Evolutionary conservation across 768 basidiomycete species (phyloP), one percentile per base, ranked within the genome.

Genomic region (Lyophyllum decastes): DNA sequence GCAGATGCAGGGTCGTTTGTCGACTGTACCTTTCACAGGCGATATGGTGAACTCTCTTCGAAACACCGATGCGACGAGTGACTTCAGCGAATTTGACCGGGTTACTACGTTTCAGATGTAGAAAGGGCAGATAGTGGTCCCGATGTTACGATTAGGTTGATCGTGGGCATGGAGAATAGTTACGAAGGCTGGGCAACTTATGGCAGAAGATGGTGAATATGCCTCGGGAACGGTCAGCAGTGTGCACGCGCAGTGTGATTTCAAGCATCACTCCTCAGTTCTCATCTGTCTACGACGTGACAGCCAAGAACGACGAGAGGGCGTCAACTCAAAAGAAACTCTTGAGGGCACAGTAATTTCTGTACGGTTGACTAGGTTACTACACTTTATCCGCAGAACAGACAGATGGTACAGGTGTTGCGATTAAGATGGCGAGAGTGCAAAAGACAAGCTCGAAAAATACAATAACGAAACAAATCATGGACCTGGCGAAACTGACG

Each of bases 361-460:
- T 4, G n/a, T 4, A 17, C n/a, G 19, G 19, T 41, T 19, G 40
- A 41, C 40, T 41, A 41, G 17, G 16, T 45, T 45, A 46, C 45
- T 27, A 46, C 45, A 46, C 4, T 14, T 46, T 46, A 16, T 12
- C 3, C 12, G 45, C n/a, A 46, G 24, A 14, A 46, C 2, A 19
- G 22, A 34, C 21, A 33, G 16, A 26, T 57, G 19, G 51, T 57
- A 60, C 59, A 57, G 27, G 38, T 47, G 55, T 53, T 61, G 51
- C 52, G 34, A 46, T 52, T 57, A 59, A 38, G 55, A 60, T 62
- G 69, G 64, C 59, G 67, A 68, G 56, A 62, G 50, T 46, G 54
- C 58, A 52, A 61, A 55, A 54, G 9, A 54, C 56, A 55, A 27
- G 33, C 59, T 62, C 57, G 57, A 59, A 67, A 66, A 60, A 60